A percentile compares a stretch with the other conserved stretches of the same genome.
Evolutionary conservation across 306 rosid genomes (phyloP).

Genomic region (Fragaria vesca): DNA sequence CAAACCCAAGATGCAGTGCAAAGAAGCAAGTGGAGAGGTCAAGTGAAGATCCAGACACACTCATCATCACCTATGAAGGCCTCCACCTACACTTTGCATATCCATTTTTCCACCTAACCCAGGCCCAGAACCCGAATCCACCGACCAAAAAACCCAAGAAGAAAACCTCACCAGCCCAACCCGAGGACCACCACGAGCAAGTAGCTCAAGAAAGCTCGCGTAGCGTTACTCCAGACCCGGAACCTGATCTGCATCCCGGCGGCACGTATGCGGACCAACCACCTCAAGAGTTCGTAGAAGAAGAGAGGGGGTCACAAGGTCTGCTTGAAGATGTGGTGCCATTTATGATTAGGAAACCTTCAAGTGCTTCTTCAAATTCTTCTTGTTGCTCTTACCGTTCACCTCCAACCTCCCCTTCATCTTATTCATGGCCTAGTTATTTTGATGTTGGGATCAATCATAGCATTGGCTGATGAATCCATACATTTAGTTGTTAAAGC

Average conservation of each 20-base stretch:
- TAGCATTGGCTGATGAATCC: slow-evolving; percentile 23
- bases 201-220: slow-evolving; percentile 29
- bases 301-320: slow-evolving; percentile 54
- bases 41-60: slow-evolving; percentile 67
- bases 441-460: slow-evolving; percentile 38
- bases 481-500: neutral
- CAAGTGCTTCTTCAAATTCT: slow-evolving; percentile 39
- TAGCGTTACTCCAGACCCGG: neutral
- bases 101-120: slow-evolving; percentile 54
- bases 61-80: slow-evolving; percentile 83
- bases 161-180: slow-evolving; percentile 4
- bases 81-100: slow-evolving; percentile 86
- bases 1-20: slow-evolving; percentile 87
- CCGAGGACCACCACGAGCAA: slow-evolving; percentile 20
- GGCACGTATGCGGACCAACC: neutral
- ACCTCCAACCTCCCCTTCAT: slow-evolving; percentile 49
- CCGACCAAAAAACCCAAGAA: slow-evolving; percentile 56
- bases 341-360: slow-evolving; percentile 65
- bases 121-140: slow-evolving; percentile 36
- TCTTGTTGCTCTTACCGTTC: slow-evolving; percentile 40
- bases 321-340: slow-evolving; percentile 94
- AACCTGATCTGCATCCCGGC: neutral
- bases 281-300: slow-evolving; percentile 25
- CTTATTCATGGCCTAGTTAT: slow-evolving; percentile 39
- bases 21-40: slow-evolving; percentile 95